A percentile compares a stretch with the other conserved stretches of the same genome.
These are phyloP conservation scores for Pontederia crassipes DNA, from an alignment of 176 grass and related monocot genomes.

Conservation along the genomic window DNA sequence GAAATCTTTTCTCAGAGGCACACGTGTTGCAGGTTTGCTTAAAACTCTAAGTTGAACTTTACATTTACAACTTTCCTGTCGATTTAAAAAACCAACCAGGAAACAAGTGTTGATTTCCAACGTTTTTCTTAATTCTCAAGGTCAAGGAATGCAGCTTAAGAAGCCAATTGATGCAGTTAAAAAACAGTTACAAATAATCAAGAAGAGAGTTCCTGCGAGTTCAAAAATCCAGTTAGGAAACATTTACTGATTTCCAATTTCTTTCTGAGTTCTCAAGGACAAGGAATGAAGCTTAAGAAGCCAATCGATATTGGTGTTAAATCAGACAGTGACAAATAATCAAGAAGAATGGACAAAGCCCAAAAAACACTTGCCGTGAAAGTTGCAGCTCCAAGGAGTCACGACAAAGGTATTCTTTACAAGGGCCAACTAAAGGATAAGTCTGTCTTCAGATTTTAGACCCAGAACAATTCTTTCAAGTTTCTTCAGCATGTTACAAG, in stretches of 20 bases:
- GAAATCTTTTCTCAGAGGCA: conserved; percentile 56
- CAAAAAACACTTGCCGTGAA: no score
- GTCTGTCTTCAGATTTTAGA: no score
- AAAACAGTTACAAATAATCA: background rate
- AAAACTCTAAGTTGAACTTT: background rate
- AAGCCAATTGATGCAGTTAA: conserved; percentile 46
- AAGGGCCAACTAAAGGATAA: no score
- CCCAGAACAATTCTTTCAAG: no score
- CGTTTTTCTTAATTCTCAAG: conserved; percentile 13
- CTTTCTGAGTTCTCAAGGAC: conserved; percentile 26
- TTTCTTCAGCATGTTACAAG: no score
- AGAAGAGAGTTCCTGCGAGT: background rate
- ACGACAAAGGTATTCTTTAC: no score
- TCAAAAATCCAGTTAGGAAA: background rate
- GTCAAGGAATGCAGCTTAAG: conserved; percentile 66
- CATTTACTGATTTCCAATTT: background rate
- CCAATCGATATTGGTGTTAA: conserved; percentile 4
- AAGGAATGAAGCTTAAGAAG: conserved; percentile 63
- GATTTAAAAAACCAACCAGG: background rate
- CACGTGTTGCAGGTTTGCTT: conserved; percentile 55
- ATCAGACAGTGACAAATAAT: no score
- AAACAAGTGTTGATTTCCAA: background rate
- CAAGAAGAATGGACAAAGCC: no score
- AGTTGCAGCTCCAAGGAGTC: no score
- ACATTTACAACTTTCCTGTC: background rate